Evolutionary conservation across 257 asterid species (phyloP).

Genomic region (Solanum pinnatisectum): DNA sequence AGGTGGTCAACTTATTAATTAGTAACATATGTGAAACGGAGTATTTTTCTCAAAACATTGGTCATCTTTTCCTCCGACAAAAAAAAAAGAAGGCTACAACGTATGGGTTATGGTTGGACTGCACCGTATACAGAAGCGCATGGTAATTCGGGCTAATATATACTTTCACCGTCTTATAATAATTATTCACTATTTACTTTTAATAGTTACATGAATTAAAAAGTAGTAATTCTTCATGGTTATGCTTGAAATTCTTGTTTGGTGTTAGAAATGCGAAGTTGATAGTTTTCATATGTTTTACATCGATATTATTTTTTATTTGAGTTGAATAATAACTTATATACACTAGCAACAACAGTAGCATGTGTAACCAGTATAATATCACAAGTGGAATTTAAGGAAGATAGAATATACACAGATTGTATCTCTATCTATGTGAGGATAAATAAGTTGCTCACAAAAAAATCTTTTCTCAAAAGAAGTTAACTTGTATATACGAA

Average conservation of each 20-base stretch:
- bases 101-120: too few relatives aligned
- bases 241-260: neutral
- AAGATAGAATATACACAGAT: neutral
- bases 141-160: too few relatives aligned
- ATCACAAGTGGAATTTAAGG: rapidly evolving
- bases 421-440: neutral
- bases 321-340: neutral
- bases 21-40: too few relatives aligned
- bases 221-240: neutral
- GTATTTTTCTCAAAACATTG: too few relatives aligned
- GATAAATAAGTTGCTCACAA: neutral
- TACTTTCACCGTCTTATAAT: rapidly evolving
- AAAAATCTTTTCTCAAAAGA: neutral
- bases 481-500: neutral
- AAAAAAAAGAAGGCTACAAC: too few relatives aligned
- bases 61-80: too few relatives aligned
- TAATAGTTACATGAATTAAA: too few relatives aligned
- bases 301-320: too few relatives aligned
- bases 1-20: too few relatives aligned
- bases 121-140: too few relatives aligned
- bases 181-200: too few relatives aligned
- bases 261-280: neutral
- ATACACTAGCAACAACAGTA: neutral
- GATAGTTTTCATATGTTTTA: neutral
- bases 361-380: neutral